Percentiles rank a stretch among this genome's conserved stretches.
Conservation (phyloP, 1,284 basidiomycete genomes). For the Ceratobasidium sp. region DNA sequence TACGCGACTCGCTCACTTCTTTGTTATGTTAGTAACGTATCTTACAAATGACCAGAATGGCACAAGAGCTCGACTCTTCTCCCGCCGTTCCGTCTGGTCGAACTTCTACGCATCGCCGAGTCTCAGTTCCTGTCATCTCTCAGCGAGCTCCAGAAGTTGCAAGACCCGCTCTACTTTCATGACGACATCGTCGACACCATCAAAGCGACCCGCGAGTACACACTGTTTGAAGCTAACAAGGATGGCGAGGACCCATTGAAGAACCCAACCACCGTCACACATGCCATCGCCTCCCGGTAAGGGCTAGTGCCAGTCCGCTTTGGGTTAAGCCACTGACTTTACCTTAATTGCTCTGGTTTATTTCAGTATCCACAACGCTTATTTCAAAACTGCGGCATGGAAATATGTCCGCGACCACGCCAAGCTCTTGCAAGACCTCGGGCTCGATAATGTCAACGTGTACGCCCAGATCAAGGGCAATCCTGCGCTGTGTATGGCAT, state of each 20-base stretch:
- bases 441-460: conserved; percentile 38
- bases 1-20: neutral
- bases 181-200: conserved; percentile 47
- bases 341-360: conserved; percentile 4
- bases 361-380: conserved; percentile 48
- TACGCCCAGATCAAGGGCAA: conserved; percentile 42
- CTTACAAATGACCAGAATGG: conserved; percentile 26
- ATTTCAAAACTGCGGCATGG: conserved; percentile 48
- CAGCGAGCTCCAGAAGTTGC: conserved; percentile 43
- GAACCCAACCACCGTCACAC: conserved; percentile 40
- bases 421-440: conserved; percentile 44
- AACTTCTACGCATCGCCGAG: conserved; percentile 45
- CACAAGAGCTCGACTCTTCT: conserved; percentile 46
- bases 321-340: neutral
- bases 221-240: conserved; percentile 16
- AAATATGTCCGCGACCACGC: conserved; percentile 47
- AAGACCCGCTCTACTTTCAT: conserved; percentile 47
- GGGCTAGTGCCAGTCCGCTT: neutral
- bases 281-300: conserved; percentile 46
- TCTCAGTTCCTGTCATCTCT: conserved; percentile 48
- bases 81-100: conserved; percentile 47
- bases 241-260: conserved; percentile 43
- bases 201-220: conserved; percentile 42
- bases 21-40: neutral
- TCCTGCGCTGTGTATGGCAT: conserved; percentile 18